Base-by-base conservation (phyloP, 179 eudicot species). In the Spergularia azorica region DNA sequence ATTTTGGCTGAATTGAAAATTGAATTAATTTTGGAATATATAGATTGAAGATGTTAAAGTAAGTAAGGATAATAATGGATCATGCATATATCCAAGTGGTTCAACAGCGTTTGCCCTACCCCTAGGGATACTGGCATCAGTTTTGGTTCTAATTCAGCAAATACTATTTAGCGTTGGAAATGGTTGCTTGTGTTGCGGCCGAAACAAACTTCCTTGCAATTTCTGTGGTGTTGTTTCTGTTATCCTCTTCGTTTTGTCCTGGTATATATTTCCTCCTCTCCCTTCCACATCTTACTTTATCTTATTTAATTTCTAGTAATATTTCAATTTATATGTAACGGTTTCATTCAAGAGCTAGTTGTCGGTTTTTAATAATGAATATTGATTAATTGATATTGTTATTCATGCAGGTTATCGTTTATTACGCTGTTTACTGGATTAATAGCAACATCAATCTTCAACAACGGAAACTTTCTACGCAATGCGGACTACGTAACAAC, bases 121-220 rank as follows among this genome's bases (percentile, higher is more conserved):
- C 2, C 3, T 78, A 9, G 71, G 80, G 0, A 20, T 78, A 9
- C 0, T 78, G 14, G 80, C 76, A 3, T 76, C 80, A 9, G 0
- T 63, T 5, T 14, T 63, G 17, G 66, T 78, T 55, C 18, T 71
- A 1, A 13, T 6, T 63, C 76, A 62, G 0, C 76, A 78, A 43
- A 18, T 78, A 4, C 38, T 64, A 0, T 20, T 78, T 4, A 63
- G 58, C 64, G 48, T 10, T 63, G 80, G 43, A 0, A 54, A 56
- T 16, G n/a, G 55, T 12, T 78, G 80, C 56, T 78, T 78, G 55
- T 78, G 80, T n/a, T 78, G 76, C 17, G 52, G 76, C 14, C 32
- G 76, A 18, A 36, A 46, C 9, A 63, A 65, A 11, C 39, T 54
- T 20, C 57, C 64, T 9, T 54, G 64, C 65, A 52, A 77, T 63